Evolutionary conservation across 352 stramenopile species (phyloP), one percentile per base, ranked within the genome.

Genomic region (Elongisporangium undulatum): DNA sequence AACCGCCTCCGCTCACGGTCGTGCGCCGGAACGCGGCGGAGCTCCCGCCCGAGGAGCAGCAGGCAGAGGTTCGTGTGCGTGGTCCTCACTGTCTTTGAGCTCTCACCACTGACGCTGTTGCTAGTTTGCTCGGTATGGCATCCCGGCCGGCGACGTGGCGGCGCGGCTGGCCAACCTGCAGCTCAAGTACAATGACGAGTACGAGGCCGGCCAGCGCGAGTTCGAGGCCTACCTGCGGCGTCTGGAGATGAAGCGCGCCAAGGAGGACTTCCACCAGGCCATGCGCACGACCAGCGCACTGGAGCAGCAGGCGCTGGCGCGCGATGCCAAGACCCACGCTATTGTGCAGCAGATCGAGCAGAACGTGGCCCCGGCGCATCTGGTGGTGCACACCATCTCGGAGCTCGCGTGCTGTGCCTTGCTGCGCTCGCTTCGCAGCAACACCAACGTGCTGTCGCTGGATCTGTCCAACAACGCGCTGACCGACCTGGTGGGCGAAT

Each of bases 391-490:
- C 20, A 60, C 62, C 7, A 65, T 89, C 45, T 82, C 78, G 4
- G 68, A 63, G n/a, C 34, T 88, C 7, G 65, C 68, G 6, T 89
- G 79, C 55, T 85, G 82, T 45, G 77, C 77, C 0, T 52, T 89
- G 16, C 53, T 89, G 10, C 77, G 79, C 5, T 74, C 74, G 12
- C 85, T 91, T 75, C 75, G 70, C 16, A 58, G 55, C 50, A 89
- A 91, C 59, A 74, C 68, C 2, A 87, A 74, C 50, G 79, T 91
- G 9, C 48, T 64, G 17, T 76, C 70, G 2, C 59, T 91, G 23
- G 82, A 91, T n/a, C 29, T 91, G 12, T 77, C 73, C 4, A 84
- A 84, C 63, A 89, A 89, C 60, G 38, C 56, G 2, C 71, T 91
- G 12, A 68, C 59, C 8, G 82, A 89, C 41, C 52, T 65, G 6